A percentile compares a stretch with the other conserved stretches of the same genome.
Evolutionary conservation across 2,329 filamentous ascomycete genomes (phyloP).

Genomic region (Aspergillus quadricinctus): DNA sequence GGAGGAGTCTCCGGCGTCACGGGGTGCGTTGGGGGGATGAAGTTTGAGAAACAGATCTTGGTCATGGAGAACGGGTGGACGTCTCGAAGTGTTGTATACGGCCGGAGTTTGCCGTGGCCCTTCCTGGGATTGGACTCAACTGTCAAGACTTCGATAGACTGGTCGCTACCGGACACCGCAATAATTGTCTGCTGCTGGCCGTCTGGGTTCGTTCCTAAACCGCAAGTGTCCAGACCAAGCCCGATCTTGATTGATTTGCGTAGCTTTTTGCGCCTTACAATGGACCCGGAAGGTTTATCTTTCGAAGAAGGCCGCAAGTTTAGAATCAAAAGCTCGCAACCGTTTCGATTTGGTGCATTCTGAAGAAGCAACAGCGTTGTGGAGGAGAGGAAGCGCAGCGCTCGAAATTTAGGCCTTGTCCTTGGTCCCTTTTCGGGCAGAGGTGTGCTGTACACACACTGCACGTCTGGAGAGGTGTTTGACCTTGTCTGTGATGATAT

Average conservation of each 20-base stretch:
- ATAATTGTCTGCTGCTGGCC: constrained; percentile 72
- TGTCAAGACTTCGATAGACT: constrained; percentile 72
- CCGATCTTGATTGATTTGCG: constrained; percentile 67
- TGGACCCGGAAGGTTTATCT: constrained; percentile 34
- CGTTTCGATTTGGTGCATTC: constrained; percentile 52
- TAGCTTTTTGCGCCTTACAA: constrained; percentile 55
- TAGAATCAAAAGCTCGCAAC: constrained; percentile 53
- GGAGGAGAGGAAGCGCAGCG: constrained; percentile 53
- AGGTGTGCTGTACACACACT: constrained; percentile 39
- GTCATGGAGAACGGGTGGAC: constrained; percentile 59
- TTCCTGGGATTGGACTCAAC: constrained; percentile 58
- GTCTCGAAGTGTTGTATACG: constrained; percentile 50
- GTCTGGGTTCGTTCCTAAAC: constrained; percentile 56
- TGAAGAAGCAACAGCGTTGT: constrained; percentile 52
- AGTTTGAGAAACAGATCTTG: constrained; percentile 48
- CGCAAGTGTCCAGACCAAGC: constrained; percentile 71
- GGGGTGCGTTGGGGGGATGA: constrained; percentile 48
- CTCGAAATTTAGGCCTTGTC: constrained; percentile 50
- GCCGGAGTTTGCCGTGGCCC: constrained; percentile 45
- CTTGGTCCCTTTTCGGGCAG: constrained; percentile 28
- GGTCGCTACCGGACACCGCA: constrained; percentile 75
- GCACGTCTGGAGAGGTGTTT: constrained; percentile 34
- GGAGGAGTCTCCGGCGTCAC: constrained; percentile 46
- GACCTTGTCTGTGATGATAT: constrained; percentile 49
- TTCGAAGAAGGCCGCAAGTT: constrained; percentile 20